Evolutionary conservation across 345 rosid species (phyloP).

Genomic region (Reutealis trisperma): DNA sequence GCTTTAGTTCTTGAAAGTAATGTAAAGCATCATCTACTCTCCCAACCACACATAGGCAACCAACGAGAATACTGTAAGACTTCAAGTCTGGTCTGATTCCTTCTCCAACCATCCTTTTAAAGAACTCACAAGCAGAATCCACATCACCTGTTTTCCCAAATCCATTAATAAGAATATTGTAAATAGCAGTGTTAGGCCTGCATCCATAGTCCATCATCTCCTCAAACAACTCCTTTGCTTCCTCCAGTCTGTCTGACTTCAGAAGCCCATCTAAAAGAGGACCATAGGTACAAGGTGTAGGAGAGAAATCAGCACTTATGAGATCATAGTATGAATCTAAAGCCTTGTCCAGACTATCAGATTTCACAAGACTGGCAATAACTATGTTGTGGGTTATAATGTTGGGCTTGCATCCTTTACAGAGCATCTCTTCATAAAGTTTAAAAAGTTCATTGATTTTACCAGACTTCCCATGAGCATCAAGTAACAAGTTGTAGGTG

Average conservation of each 20-base stretch:
- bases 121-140: slow-evolving; percentile 62
- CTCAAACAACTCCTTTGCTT: slow-evolving; percentile 68
- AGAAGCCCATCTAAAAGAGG: slow-evolving; percentile 79
- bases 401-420: slow-evolving; percentile 57
- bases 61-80: slow-evolving; percentile 80
- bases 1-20: slow-evolving; percentile 67
- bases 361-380: slow-evolving; percentile 67
- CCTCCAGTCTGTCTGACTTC: slow-evolving; percentile 63
- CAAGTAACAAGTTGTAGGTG: slow-evolving; percentile 75
- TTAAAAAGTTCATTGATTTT: slow-evolving; percentile 50
- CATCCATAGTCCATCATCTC: slow-evolving; percentile 79
- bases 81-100: slow-evolving; percentile 91
- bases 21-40: slow-evolving; percentile 74
- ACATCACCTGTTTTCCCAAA: slow-evolving; percentile 74
- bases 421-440: slow-evolving; percentile 63
- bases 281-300: slow-evolving; percentile 83
- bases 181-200: slow-evolving; percentile 80
- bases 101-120: slow-evolving; percentile 67
- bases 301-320: slow-evolving; percentile 65
- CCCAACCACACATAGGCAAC: slow-evolving; percentile 63
- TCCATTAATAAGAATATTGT: slow-evolving; percentile 85
- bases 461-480: slow-evolving; percentile 67
- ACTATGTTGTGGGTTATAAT: slow-evolving; percentile 78
- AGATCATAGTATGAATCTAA: slow-evolving; percentile 73
- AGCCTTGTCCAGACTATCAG: slow-evolving; percentile 58